A percentile compares a stretch with the other conserved stretches of the same genome.
These are phyloP conservation scores for Melaleuca quinquenervia DNA, from an alignment of 345 rosid genomes.

Conservation along the genomic window DNA sequence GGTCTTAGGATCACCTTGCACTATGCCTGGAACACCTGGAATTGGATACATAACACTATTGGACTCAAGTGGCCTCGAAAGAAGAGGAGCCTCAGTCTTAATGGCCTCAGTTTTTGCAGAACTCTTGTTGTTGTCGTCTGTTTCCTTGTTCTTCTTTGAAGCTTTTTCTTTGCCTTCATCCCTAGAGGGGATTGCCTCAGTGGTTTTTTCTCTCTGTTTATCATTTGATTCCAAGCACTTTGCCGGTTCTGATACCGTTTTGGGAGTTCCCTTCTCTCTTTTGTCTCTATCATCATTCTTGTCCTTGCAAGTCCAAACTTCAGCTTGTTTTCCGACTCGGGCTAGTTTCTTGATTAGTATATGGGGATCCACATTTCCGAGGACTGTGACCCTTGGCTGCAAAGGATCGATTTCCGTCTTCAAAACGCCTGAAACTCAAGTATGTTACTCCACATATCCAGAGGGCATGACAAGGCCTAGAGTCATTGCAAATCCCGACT, in stretches of 20 bases:
- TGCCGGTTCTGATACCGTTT: constrained; percentile 1
- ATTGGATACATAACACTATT: background rate
- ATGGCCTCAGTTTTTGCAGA: background rate
- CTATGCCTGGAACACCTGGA: constrained; percentile 1
- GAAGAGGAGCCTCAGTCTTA: constrained; percentile 1
- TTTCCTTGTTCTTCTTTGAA: background rate
- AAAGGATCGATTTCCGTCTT: constrained; percentile 32
- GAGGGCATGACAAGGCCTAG: background rate
- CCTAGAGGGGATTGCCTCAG: background rate
- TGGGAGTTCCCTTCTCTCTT: constrained; percentile 8
- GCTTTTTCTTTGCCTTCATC: background rate
- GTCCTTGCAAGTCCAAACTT: constrained; percentile 20
- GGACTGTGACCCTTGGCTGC: constrained; percentile 34
- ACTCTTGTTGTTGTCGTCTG: background rate
- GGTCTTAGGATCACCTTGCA: background rate
- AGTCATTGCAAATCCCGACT: background rate
- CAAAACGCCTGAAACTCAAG: constrained; percentile 30
- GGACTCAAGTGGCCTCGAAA: background rate
- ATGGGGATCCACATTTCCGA: constrained; percentile 31
- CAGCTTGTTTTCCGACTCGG: constrained; percentile 47
- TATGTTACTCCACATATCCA: background rate
- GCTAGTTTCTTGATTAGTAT: constrained; percentile 26
- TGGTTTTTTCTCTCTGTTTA: background rate
- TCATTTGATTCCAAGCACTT: constrained; percentile 2
- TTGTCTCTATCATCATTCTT: constrained; percentile 7